Evolutionary conservation across 139 green algal genomes (phyloP).

Genomic region (Zygnema circumcarinatum): DNA sequence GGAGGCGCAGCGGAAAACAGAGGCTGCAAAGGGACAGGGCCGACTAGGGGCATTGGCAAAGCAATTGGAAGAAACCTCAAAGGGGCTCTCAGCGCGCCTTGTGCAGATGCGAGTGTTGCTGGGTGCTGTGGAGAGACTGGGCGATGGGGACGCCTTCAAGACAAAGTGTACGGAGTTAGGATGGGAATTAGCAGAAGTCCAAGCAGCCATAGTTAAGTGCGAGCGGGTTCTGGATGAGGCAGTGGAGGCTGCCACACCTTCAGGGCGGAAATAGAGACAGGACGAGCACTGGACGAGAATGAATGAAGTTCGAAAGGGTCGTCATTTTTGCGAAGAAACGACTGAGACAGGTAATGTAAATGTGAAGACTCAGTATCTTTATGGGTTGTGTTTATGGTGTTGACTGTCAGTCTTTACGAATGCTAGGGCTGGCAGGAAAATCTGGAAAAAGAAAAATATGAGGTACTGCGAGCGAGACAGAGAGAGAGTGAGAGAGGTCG

Average conservation of each 20-base stretch:
- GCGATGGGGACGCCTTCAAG: not conserved
- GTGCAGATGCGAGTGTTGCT: not conserved
- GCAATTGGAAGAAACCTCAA: not conserved
- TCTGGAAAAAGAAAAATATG: too few relatives aligned
- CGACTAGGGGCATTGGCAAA: not conserved
- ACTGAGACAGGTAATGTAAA: too few relatives aligned
- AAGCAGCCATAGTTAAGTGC: not conserved
- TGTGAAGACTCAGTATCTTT: too few relatives aligned
- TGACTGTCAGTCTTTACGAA: too few relatives aligned
- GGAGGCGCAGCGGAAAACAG: not conserved
- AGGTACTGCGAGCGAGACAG: too few relatives aligned
- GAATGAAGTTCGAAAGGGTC: too few relatives aligned
- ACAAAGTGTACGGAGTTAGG: not conserved
- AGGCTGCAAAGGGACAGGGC: not conserved
- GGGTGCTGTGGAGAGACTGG: not conserved
- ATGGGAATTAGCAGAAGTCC: not conserved
- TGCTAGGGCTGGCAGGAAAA: too few relatives aligned
- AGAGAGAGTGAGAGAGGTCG: too few relatives aligned
- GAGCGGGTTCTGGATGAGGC: not conserved
- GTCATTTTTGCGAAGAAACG: too few relatives aligned
- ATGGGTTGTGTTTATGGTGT: too few relatives aligned
- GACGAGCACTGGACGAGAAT: too few relatives aligned
- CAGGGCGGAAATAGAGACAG: too few relatives aligned
- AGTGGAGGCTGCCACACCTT: not conserved
- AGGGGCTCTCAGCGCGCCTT: not conserved